Base-by-base conservation (phyloP, 225 moss, liverwort and hornwort genomes). In the Neckera pumila region DNA sequence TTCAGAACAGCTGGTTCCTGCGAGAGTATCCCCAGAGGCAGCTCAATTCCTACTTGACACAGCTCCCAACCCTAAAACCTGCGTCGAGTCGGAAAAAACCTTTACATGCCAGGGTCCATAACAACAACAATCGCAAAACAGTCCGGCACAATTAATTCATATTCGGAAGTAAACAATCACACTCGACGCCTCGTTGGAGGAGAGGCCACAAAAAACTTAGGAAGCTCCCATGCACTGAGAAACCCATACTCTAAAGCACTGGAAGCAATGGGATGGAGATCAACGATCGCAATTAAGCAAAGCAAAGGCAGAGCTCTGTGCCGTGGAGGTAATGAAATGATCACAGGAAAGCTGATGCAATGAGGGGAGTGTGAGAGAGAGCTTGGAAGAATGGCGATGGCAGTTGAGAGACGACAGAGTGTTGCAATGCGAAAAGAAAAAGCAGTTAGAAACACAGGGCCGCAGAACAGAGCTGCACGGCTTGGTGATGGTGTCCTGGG, bases 331-430 rank as follows among this genome's bases (percentile, higher is more conserved):
- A 54, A 17, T 45, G 64, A 51, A 36, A 60, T 53, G 53, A 79
- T 34, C 47, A 53, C 17, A 77, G 60, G 81, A 61, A 65, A 83
- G 76, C 36, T 63, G 82, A 25, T 64, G 42, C 82, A 76, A 53
- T 7, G 54, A 63, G 73, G 49, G 42, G 47, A 81, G 60, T 42
- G 61, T 56, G n/a, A 62, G 42, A 62, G n/a, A 62, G 42, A 42
- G 61, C 76, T 76, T 70, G 81, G 33, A 36, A 61, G 57, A n/a
- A 77, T 71, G 88, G 88, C 87, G 72, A 87, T 79, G 87, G 90
- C 90, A 80, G 90, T 90, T 90, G 90, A 77, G 88, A 76, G 79
- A 54, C 43, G 38, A 49, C 81, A 76, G 58, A 81, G 90, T 76
- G 28, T 4, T 14, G 85, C 89, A 79, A 88, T 58, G 26, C 23